Evolutionary conservation across 371 early-diverging fungal genomes (phyloP).

Genomic region (Zopfochytrium polystomum): DNA sequence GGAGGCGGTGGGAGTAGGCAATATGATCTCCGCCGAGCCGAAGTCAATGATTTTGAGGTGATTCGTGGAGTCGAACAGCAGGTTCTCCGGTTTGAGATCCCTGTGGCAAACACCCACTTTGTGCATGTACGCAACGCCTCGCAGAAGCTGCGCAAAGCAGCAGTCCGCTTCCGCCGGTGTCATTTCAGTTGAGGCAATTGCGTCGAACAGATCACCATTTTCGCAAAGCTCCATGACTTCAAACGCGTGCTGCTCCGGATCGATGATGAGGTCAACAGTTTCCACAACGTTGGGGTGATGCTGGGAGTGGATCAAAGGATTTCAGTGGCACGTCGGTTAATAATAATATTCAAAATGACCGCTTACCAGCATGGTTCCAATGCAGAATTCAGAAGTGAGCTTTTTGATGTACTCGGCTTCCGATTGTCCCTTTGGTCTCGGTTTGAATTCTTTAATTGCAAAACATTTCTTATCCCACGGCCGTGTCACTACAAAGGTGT

Average conservation of each 20-base stretch:
- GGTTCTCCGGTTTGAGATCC: conserved; percentile 70
- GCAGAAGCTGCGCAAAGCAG: conserved; percentile 88
- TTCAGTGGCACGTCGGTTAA: too few relatives aligned
- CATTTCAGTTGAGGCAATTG: not conserved
- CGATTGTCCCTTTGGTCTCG: conserved; percentile 54
- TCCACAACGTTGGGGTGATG: conserved; percentile 86
- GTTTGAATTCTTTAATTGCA: conserved; percentile 69
- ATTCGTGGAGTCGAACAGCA: conserved; percentile 67
- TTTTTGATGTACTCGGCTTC: conserved; percentile 71
- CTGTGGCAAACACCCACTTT: conserved; percentile 91
- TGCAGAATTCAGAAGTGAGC: conserved; percentile 80
- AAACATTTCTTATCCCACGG: conserved; percentile 16
- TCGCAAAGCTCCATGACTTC: conserved; percentile 5
- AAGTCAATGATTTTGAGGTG: conserved; percentile 96
- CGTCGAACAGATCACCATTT: conserved; percentile 2
- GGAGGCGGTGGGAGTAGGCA: not conserved
- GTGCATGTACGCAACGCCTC: conserved; percentile 86
- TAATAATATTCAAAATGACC: not conserved
- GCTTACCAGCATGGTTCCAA: conserved; percentile 35
- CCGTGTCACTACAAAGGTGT: conserved; percentile 13
- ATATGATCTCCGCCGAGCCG: conserved; percentile 52
- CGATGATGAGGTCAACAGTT: conserved; percentile 66
- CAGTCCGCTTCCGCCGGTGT: conserved; percentile 34
- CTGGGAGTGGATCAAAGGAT: conserved; percentile 59
- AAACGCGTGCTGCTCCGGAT: conserved; percentile 22